Conservation (phyloP, 805 yeast genomes). For the Yarrowia bubula region DNA sequence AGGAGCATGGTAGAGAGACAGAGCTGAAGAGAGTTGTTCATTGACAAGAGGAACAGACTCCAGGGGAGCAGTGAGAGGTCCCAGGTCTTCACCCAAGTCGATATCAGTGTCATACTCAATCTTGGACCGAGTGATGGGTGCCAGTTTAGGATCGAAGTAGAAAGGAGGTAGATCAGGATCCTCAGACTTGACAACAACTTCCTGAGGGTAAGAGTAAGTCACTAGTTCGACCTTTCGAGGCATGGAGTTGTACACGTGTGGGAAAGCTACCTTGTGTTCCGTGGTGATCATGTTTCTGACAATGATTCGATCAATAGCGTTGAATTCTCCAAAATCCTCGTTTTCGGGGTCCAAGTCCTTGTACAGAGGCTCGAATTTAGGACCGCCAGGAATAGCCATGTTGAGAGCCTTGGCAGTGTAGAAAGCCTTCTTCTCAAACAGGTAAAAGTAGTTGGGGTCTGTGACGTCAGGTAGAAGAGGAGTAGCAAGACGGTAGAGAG, state of each 20-base stretch:
- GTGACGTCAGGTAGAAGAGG: constrained; percentile 62
- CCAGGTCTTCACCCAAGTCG: constrained; percentile 41
- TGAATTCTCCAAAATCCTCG: constrained; percentile 87
- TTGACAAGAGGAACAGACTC: constrained; percentile 51
- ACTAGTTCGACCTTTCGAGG: constrained; percentile 63
- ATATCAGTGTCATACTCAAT: constrained; percentile 42
- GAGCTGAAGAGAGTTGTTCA: constrained; percentile 51
- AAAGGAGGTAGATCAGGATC: constrained; percentile 57
- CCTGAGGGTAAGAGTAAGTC: constrained; percentile 63
- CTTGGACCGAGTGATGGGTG: constrained; percentile 49
- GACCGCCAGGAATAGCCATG: constrained; percentile 90
- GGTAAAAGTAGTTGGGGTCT: constrained; percentile 61
- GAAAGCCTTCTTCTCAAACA: constrained; percentile 77
- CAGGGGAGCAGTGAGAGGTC: constrained; percentile 36
- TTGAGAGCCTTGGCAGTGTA: constrained; percentile 90
- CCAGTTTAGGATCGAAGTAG: constrained; percentile 51
- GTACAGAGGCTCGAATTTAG: constrained; percentile 85
- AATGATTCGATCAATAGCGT: constrained; percentile 81
- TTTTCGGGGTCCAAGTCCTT: constrained; percentile 59
- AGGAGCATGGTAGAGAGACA: constrained; percentile 76
- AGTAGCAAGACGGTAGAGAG: constrained; percentile 62
- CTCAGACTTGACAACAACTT: constrained; percentile 49
- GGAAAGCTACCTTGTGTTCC: constrained; percentile 84
- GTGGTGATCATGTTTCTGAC: constrained; percentile 73
- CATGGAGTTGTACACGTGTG: constrained; percentile 75